Conservation (phyloP, 179 eudicot genomes). For the Patellifolia procumbens region DNA sequence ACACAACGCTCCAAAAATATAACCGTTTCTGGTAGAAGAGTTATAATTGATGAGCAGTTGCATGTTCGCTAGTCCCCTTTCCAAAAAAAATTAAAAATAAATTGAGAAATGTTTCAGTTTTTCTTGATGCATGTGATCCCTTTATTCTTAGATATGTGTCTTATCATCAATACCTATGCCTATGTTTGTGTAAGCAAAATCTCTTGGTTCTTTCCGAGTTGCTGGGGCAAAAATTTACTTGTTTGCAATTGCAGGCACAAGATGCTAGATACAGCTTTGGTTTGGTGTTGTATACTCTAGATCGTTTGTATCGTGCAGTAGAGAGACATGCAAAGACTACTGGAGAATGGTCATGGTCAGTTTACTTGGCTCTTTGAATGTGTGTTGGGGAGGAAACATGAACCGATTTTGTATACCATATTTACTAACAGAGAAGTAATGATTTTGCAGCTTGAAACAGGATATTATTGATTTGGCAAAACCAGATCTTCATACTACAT, state of each 20-base stretch:
- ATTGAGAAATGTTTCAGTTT: background rate
- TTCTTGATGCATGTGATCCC: background rate
- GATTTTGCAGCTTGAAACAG: conserved; percentile 64
- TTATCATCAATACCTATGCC: background rate
- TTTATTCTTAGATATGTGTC: background rate
- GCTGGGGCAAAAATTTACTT: background rate
- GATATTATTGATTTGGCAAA: conserved; percentile 81
- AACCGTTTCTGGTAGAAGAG: background rate
- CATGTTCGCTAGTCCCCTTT: background rate
- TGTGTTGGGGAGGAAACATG: no score
- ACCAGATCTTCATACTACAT: conserved; percentile 58
- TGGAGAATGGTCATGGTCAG: conserved; percentile 92
- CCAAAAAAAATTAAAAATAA: background rate
- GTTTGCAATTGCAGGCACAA: conserved; percentile 49
- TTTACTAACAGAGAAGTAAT: background rate
- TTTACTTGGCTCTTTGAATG: conserved; percentile 6
- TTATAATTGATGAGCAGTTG: background rate
- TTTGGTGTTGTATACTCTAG: conserved; percentile 69
- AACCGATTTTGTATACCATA: no score
- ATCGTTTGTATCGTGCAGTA: conserved; percentile 74
- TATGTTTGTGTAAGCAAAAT: background rate
- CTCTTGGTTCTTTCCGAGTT: background rate
- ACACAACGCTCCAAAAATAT: background rate
- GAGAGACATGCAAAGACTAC: conserved; percentile 82
- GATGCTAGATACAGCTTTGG: conserved; percentile 87